Base-by-base conservation (phyloP, 2,329 filamentous ascomycete genomes). In the Scortechinia acanthostroma region DNA sequence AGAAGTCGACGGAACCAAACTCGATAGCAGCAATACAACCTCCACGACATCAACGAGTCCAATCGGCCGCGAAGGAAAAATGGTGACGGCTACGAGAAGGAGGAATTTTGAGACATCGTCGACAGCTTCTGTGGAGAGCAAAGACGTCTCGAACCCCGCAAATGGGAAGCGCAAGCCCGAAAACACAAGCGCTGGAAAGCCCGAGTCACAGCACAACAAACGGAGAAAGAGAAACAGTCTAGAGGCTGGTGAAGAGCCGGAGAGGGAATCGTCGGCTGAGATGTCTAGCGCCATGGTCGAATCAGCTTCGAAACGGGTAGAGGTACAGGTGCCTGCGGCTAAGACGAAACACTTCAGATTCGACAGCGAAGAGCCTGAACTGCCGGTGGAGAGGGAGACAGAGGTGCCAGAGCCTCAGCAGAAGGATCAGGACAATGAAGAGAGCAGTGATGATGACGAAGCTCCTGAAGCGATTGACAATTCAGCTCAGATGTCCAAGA, bases 401-500 rank as follows among this genome's bases (percentile, higher is more conserved):
- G 54, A 59, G 42, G 49, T 53, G 22, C 21, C 44, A n/a, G 28
- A 47, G 48, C 3, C 46, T 49, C 25, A 30, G 19, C 48, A 57
- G 43, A 48, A 49, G n/a, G 21, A 44, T 22, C 46, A 52, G 33
- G 45, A 50, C 37, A 45, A 47, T 20, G 42, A 49, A 21, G 47
- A 49, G 3, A 56, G 55, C 20, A 58, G 56, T 42, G 59, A 61
- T 43, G 62, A 64, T 42, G 63, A 67, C 45, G 60, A 62, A n/a
- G 64, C 64, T n/a, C 64, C 64, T 6, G 64, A 68, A 49, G 53
- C 59, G 13, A 53, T 68, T 30, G 58, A 65, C 37, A 68, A 67
- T 48, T 61, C 63, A 30, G 56, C 58, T 2, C 59, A 66, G 46
- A 46, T 65, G 21, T 50, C 57, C 30, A 59, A 59, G 46, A 53